Percentiles rank a stretch among this genome's conserved stretches.
Evolutionary conservation across 441 rosid species (phyloP).

Genomic region (Arabidopsis hybrid): DNA sequence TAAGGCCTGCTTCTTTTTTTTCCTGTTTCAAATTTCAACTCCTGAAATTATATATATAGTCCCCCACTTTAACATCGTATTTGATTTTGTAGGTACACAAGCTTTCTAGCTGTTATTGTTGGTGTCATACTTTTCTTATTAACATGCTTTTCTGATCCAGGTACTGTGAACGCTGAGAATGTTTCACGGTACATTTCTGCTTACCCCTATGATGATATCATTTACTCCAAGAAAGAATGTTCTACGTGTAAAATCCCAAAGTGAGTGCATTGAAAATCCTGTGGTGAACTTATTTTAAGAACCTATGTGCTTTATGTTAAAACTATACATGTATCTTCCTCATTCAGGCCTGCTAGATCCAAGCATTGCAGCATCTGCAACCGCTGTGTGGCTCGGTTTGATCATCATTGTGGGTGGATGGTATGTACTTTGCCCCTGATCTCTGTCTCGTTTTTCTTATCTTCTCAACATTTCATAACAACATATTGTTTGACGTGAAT

Average conservation of each 20-base stretch:
- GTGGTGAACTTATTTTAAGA: conserved; percentile 1
- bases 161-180: conserved; percentile 73
- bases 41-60: background rate
- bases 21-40: background rate
- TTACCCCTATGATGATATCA: conserved; percentile 82
- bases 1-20: conserved; percentile 37
- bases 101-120: conserved; percentile 71
- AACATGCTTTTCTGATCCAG: conserved; percentile 93
- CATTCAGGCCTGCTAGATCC: conserved; percentile 90
- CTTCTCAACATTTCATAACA: background rate
- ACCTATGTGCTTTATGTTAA: conserved; percentile 18
- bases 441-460: background rate
- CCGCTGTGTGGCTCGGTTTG: conserved; percentile 94
- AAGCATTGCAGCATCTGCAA: conserved; percentile 94
- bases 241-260: conserved; percentile 84
- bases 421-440: conserved; percentile 28
- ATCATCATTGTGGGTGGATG: conserved; percentile 82
- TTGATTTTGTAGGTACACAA: conserved; percentile 66
- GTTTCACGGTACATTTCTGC: conserved; percentile 69
- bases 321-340: background rate
- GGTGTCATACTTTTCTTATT: conserved; percentile 81
- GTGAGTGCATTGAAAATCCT: conserved; percentile 55
- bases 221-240: conserved; percentile 78
- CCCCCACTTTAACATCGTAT: background rate
- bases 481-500: background rate